Conservation (phyloP, 371 early-diverging fungal genomes). For the Mucor lusitanicus region DNA sequence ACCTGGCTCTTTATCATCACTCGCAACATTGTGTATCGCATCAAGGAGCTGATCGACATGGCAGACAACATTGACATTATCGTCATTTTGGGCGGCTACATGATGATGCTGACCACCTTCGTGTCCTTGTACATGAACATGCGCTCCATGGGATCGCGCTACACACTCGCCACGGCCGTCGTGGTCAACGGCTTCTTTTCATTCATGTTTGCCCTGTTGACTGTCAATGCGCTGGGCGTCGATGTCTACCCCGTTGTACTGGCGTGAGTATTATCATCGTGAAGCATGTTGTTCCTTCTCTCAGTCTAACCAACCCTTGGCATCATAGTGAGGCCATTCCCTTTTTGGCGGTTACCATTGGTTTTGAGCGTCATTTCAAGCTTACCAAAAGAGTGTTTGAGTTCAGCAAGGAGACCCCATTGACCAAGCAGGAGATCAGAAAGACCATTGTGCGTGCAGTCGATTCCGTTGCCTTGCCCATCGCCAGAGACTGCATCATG, state of each 20-base stretch:
- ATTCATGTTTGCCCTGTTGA: slow-evolving; percentile 75
- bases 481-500: slow-evolving; percentile 80
- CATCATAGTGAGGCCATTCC: slow-evolving; percentile 80
- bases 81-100: slow-evolving; percentile 78
- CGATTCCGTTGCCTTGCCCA: slow-evolving; percentile 62
- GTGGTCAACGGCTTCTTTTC: slow-evolving; percentile 75
- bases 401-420: slow-evolving; percentile 28
- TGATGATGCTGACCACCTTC: slow-evolving; percentile 87
- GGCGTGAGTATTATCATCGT: slow-evolving; percentile 35
- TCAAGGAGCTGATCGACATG: slow-evolving; percentile 63
- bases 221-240: slow-evolving; percentile 67
- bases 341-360: slow-evolving; percentile 90
- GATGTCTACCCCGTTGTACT: slow-evolving; percentile 77
- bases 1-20: slow-evolving; percentile 47
- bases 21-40: slow-evolving; percentile 53
- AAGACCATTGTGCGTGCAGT: slow-evolving; percentile 74
- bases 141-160: slow-evolving; percentile 84
- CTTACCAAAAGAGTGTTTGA: slow-evolving; percentile 83
- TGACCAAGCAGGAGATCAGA: slow-evolving; percentile 55
- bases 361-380: slow-evolving; percentile 86
- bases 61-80: slow-evolving; percentile 81
- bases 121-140: slow-evolving; percentile 82
- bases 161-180: slow-evolving; percentile 71
- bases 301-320: too few species aligned
- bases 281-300: too few species aligned